Evolutionary conservation across 225 moss, liverwort and hornwort genomes (phyloP), one percentile per base, ranked within the genome.

Genomic region (Pleurozium schreberi): DNA sequence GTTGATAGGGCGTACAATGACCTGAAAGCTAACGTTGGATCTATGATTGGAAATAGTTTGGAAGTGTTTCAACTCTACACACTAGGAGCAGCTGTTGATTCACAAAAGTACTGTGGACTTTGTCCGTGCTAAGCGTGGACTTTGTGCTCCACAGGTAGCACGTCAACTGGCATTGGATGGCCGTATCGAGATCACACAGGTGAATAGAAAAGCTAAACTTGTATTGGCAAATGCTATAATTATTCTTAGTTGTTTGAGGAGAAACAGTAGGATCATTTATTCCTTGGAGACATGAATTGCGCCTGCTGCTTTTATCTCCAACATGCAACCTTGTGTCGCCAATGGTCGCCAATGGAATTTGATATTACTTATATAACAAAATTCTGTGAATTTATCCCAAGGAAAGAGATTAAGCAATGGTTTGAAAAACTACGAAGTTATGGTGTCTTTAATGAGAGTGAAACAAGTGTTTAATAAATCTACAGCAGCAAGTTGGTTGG

Each of bases 111-210:
- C 18, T 70, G 66, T 57, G 84, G 42, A 59, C 49, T 57, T 64
- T 65, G 57, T 45, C 50, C 57, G 65, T 87, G 75, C 84, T 90
- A 34, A 89, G 75, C 68, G 86, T 84, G 88, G 57, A 91, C 78
- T 90, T 75, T 66, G 82, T 85, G 87, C 36, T 90, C 26, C 81
- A 53, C 75, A 94, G 94, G 94, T 93, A 87, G 93, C 94, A 66
- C 91, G 94, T 68, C 93, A 94, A 88, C 82, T 94, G 88, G 94
- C 94, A 38, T 85, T 91, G 88, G 88, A 92, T 85, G 94, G 94
- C 66, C 89, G 84, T 17, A 85, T 94, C 69, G 93, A 94, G 83
- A 94, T 94, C 83, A 94, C 94, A 58, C 94, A 94, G 93, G 93
- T 93, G 78, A 91, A 45, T 83, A 93, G 87, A 91, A 68, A 53